Conservation (phyloP, 257 asterid genomes). For the Capsicum pubescens region DNA sequence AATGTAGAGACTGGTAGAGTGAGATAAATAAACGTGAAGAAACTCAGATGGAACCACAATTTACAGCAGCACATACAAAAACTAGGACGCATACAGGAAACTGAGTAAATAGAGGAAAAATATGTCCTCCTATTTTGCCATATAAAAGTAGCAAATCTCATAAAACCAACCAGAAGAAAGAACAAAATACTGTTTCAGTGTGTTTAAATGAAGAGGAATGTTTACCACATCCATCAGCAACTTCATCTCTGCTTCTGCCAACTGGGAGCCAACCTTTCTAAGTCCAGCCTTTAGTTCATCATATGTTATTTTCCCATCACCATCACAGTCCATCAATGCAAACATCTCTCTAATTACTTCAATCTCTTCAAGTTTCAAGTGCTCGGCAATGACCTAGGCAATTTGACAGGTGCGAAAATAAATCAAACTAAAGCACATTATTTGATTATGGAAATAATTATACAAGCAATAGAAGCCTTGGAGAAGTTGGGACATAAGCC, state of each 20-base stretch:
- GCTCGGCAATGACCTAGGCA: slow-evolving; percentile 86
- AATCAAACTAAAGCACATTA: slow-evolving; percentile 19
- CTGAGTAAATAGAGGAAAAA: slow-evolving; percentile 22
- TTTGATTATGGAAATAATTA: not conserved
- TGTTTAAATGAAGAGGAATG: slow-evolving; percentile 32
- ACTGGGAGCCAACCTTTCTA: slow-evolving; percentile 91
- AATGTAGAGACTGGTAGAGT: not conserved
- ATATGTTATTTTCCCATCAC: slow-evolving; percentile 88
- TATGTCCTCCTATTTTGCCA: not conserved
- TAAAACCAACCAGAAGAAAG: slow-evolving; percentile 26
- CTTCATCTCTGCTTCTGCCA: slow-evolving; percentile 97
- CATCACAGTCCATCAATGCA: slow-evolving; percentile 87
- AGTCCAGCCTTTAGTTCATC: slow-evolving; percentile 91
- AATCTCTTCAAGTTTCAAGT: slow-evolving; percentile 85
- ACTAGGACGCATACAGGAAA: slow-evolving; percentile 19
- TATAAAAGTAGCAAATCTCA: slow-evolving; percentile 24
- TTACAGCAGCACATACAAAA: slow-evolving; percentile 2
- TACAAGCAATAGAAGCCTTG: not conserved
- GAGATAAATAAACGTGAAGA: slow-evolving; percentile 7
- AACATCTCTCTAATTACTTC: slow-evolving; percentile 97
- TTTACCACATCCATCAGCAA: slow-evolving; percentile 97
- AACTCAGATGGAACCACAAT: not conserved
- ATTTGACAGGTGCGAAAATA: slow-evolving; percentile 29
- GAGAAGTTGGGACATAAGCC: not conserved
- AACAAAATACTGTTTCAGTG: not conserved